These are phyloP conservation scores for Hortiboletus rubellus DNA, from an alignment of 1,284 basidiomycete genomes.

Conservation along the genomic window DNA sequence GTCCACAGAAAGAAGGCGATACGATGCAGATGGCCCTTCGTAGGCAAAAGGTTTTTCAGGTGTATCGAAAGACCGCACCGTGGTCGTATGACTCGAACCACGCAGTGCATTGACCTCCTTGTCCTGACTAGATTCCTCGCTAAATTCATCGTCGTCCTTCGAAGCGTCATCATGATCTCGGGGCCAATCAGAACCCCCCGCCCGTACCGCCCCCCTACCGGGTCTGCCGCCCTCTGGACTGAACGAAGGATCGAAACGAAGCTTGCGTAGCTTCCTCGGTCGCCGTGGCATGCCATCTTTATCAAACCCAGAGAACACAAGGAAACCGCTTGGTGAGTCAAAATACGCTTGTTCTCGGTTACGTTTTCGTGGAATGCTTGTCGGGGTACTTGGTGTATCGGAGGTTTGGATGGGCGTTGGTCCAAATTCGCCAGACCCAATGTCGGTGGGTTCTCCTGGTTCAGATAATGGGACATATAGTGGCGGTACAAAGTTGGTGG, in stretches of 20 bases:
- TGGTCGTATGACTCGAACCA: neutral
- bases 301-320: slow-evolving; percentile 31
- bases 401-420: slow-evolving; percentile 1
- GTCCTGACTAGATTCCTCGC: neutral
- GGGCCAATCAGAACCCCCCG: neutral
- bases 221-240: slow-evolving; percentile 19
- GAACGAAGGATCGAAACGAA: slow-evolving; percentile 29
- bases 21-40: neutral
- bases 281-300: slow-evolving; percentile 33
- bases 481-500: neutral
- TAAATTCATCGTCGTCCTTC: neutral
- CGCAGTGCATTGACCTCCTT: neutral
- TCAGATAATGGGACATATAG: slow-evolving; percentile 9
- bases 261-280: slow-evolving; percentile 30
- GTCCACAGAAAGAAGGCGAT: neutral
- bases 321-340: slow-evolving; percentile 29
- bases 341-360: slow-evolving; percentile 32
- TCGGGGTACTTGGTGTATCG: slow-evolving; percentile 29
- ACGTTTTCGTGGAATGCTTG: slow-evolving; percentile 24
- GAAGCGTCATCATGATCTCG: neutral
- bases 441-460: neutral
- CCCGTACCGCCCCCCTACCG: neutral
- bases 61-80: slow-evolving; percentile 1
- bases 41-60: slow-evolving; percentile 11
- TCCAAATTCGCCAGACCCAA: neutral